phyloP scores from a whole-genome alignment of 2,329 filamentous ascomycete species.

The Alternaria conjuncta region DNA sequence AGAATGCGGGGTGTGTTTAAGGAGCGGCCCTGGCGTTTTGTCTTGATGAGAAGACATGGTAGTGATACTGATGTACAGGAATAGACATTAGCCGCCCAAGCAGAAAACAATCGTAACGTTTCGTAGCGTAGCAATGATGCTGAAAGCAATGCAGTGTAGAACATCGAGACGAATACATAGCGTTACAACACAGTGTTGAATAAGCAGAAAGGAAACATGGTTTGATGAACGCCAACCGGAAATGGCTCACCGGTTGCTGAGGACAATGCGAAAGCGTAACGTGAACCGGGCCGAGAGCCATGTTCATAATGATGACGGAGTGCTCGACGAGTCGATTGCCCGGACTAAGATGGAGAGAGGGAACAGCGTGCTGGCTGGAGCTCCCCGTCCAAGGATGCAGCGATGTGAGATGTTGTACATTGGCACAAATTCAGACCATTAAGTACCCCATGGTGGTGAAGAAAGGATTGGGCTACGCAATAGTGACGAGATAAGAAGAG shows the following conservation, averaged over 20 bases:
- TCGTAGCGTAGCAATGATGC: not conserved
- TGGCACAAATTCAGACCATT: not conserved
- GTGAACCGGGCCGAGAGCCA: not conserved
- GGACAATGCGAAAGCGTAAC: not conserved
- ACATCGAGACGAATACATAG: not conserved
- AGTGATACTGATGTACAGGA: not conserved
- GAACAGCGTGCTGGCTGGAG: not conserved
- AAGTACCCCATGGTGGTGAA: not conserved
- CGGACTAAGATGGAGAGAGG: not conserved
- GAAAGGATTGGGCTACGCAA: not conserved
- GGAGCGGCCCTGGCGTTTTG: slow-evolving; percentile 28
- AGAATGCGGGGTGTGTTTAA: slow-evolving; percentile 6
- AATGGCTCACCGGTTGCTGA: not conserved
- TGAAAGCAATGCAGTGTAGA: not conserved
- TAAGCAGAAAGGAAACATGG: not conserved
- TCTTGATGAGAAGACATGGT: slow-evolving; percentile 4
- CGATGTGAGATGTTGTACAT: not conserved
- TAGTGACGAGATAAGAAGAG: not conserved
- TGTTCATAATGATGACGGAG: not conserved
- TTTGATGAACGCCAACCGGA: not conserved
- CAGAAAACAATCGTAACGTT: not conserved
- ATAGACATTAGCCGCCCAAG: not conserved
- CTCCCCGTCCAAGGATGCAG: not conserved
- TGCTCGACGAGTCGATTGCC: not conserved
- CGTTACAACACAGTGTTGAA: not conserved